Evolutionary conservation across 768 basidiomycete genomes (phyloP).

Genomic region (Pluteus cervinus): DNA sequence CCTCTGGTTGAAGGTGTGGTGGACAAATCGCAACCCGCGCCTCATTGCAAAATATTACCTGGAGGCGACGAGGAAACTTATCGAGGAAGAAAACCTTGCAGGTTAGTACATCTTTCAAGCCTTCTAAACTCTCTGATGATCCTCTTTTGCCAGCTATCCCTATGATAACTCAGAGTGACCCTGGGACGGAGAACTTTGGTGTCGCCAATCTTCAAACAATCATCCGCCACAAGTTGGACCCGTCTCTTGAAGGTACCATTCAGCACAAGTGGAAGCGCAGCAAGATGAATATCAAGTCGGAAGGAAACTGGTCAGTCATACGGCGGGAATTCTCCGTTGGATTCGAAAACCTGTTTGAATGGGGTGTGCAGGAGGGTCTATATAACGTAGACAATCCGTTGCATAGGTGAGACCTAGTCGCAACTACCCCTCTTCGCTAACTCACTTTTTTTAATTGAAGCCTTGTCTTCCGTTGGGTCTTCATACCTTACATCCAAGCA

Average conservation of each 20-base stretch:
- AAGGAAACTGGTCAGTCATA: constrained; percentile 34
- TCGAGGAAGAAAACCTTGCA: no score
- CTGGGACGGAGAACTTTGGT: constrained; percentile 35
- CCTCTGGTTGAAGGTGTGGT: constrained; percentile 35
- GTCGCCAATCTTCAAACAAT: constrained; percentile 39
- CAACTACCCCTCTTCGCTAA: neutral
- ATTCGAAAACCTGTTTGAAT: constrained; percentile 27
- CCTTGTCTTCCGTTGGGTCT: constrained; percentile 32
- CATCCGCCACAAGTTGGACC: constrained; percentile 33
- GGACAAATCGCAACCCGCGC: constrained; percentile 31
- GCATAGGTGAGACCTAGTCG: constrained; percentile 11
- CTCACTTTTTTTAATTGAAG: constrained; percentile 14
- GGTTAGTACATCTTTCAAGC: constrained; percentile 5
- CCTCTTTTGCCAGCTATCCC: constrained; percentile 23
- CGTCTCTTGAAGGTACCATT: constrained; percentile 23
- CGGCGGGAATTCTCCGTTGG: constrained; percentile 23
- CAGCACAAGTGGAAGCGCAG: constrained; percentile 34
- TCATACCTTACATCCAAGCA: constrained; percentile 33
- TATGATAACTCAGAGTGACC: constrained; percentile 37
- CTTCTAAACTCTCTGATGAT: constrained; percentile 3
- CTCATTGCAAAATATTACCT: constrained; percentile 30
- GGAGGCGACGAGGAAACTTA: constrained; percentile 15
- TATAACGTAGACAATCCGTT: constrained; percentile 21
- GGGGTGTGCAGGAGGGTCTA: constrained; percentile 19
- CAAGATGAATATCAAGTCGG: constrained; percentile 36